phyloP scores from a whole-genome alignment of 257 asterid genomes.

The Ajuga chamaepitys region DNA sequence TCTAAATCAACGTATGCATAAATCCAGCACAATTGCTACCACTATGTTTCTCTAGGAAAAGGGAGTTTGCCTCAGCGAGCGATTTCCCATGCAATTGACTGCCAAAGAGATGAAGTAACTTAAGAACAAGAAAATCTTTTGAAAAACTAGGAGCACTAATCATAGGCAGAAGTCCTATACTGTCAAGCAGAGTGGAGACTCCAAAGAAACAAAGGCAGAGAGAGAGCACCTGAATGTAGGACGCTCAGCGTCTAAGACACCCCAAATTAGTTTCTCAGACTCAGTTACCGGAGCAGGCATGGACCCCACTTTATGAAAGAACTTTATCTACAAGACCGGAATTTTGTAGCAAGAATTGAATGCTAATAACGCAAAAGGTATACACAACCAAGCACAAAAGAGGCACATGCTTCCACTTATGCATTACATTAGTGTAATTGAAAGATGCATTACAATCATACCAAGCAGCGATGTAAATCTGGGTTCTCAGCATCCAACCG shows the following conservation, averaged over 20 bases:
- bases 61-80: too few relatives aligned
- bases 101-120: conserved; percentile 15
- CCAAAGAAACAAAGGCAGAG: background rate
- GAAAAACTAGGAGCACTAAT: background rate
- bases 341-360: background rate
- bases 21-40: conserved; percentile 37
- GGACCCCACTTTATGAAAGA: conserved; percentile 71
- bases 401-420: too few relatives aligned
- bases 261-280: too few relatives aligned
- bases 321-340: conserved; percentile 51
- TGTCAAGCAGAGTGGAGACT: too few relatives aligned
- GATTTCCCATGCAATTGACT: conserved; percentile 83
- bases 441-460: too few relatives aligned
- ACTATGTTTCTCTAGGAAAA: too few relatives aligned
- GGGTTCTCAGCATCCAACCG: too few relatives aligned
- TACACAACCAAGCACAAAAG: background rate
- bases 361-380: background rate
- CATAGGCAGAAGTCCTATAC: background rate
- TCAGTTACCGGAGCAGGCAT: conserved; percentile 61
- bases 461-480: too few relatives aligned
- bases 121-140: conserved; percentile 4
- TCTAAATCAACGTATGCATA: background rate
- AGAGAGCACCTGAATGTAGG: conserved; percentile 50
- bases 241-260: conserved; percentile 76
- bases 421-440: too few relatives aligned